Base-by-base conservation (phyloP, 2,329 filamentous ascomycete species). In the Cryphonectria carpinicola region DNA sequence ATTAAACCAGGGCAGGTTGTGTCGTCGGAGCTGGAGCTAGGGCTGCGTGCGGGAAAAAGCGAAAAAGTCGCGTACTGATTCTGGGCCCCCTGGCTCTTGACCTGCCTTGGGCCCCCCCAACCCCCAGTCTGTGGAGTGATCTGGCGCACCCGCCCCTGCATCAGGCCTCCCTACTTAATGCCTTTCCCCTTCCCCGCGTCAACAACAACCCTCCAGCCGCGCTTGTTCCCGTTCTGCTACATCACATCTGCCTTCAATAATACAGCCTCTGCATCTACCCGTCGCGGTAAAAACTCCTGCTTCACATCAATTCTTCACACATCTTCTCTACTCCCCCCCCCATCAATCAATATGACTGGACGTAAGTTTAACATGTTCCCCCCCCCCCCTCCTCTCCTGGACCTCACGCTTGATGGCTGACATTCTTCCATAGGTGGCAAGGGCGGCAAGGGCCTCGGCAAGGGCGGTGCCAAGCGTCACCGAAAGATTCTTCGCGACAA, bases 401-500 rank as follows among this genome's bases (percentile, higher is more conserved):
- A 39, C 49, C 35, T 52, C 49, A 17, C 39, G 61, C 3, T 65
- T 22, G 10, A 25, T 43, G 41, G 19, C 62, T 65, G 25, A 65
- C 39, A 32, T 65, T 17, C n/a, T 35, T 25, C 25, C 14, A 46
- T 37, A 96, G 93, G 93, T 83, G 94, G 94, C 84, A 97, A 97
- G 87, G 94, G 94, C 85, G 95, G 95, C 83, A 97, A 97, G 91
- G 95, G 94, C 83, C 94, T 97, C 85, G 95, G 95, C 84, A 97
- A 97, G 91, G 95, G 95, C 77, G 95, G 95, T 84, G 95, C 95
- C 86, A 98, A 98, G 93, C 95, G 95, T 86, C 95, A 98, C 88
- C 92, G 95, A 81, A 98, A 98, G 93, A 98, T 98, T 88, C 90
- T 98, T 85, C 94, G 95, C 86, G 95, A 97, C 92, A 98, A 97